phyloP scores from a whole-genome alignment of 305 asterid species.

The Ilex paraguariensis region DNA sequence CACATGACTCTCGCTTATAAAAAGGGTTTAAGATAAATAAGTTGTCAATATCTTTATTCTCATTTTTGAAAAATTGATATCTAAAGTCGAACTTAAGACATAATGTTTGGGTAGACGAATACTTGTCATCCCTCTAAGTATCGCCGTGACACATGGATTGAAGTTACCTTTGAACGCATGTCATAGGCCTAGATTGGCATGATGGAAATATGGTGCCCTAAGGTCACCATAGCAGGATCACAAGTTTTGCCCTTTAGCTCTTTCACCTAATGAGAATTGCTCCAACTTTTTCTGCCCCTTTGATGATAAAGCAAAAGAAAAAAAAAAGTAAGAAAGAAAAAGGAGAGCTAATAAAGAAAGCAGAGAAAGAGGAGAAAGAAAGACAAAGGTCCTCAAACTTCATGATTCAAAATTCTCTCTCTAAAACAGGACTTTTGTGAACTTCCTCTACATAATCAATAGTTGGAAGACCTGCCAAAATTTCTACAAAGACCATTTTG shows the following conservation, averaged over 20 bases:
- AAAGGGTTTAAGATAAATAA: no score
- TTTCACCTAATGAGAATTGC: conserved; percentile 32
- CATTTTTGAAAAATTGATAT: no score
- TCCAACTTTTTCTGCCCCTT: conserved; percentile 39
- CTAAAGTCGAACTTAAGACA: no score
- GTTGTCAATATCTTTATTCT: no score
- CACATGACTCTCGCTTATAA: no score
- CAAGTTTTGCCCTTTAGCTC: conserved; percentile 7
- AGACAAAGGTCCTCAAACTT: conserved; percentile 33
- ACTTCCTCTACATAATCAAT: conserved; percentile 44
- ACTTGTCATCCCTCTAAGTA: no score
- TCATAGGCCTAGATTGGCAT: no score
- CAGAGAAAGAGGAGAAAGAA: conserved; percentile 21
- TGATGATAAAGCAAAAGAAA: conserved; percentile 59
- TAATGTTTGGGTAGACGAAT: no score
- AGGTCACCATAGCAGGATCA: no score
- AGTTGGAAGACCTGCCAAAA: conserved; percentile 35
- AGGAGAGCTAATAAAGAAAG: conserved; percentile 5
- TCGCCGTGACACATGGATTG: no score
- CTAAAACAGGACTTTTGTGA: conserved; percentile 15
- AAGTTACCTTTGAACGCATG: no score
- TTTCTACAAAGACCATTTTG: conserved; percentile 35
- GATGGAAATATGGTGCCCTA: no score
- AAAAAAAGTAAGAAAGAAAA: conserved; percentile 29
- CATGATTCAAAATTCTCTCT: conserved; percentile 28